Evolutionary conservation across 1,139 yeast genomes (phyloP).

Genomic region (Protomyces inouyei): DNA sequence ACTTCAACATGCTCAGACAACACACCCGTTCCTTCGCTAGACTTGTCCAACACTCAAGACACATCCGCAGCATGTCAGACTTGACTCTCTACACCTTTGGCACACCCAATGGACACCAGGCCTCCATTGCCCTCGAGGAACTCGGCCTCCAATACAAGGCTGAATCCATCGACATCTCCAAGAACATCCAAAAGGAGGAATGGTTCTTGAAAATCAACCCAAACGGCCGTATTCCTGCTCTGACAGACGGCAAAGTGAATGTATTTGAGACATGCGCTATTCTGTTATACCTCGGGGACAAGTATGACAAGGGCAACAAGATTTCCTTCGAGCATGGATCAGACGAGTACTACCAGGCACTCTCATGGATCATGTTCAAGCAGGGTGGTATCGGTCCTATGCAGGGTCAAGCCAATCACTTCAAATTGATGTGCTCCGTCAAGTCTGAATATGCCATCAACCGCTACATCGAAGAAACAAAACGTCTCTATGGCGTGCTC

Average conservation of each 20-base stretch:
- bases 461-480: constrained; percentile 51
- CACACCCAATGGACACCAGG: constrained; percentile 57
- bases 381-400: constrained; percentile 59
- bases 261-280: constrained; percentile 59
- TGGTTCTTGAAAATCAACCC: constrained; percentile 49
- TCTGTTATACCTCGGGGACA: constrained; percentile 52
- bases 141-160: constrained; percentile 48
- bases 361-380: constrained; percentile 54
- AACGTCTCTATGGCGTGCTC: constrained; percentile 51
- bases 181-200: constrained; percentile 44
- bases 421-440: constrained; percentile 35
- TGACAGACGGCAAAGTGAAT: constrained; percentile 44
- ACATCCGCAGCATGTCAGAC: not conserved
- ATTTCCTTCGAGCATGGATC: constrained; percentile 48
- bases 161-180: constrained; percentile 43
- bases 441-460: constrained; percentile 50
- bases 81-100: constrained; percentile 19
- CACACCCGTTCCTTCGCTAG: not conserved
- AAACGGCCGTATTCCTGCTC: constrained; percentile 60
- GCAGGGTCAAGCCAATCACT: constrained; percentile 54
- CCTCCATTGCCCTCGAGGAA: constrained; percentile 48
- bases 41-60: not conserved
- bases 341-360: constrained; percentile 32
- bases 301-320: constrained; percentile 50
- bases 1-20: too few species aligned